These are phyloP conservation scores for Kregervanrija fluxuum DNA, from an alignment of 805 yeast genomes.

Conservation along the genomic window DNA sequence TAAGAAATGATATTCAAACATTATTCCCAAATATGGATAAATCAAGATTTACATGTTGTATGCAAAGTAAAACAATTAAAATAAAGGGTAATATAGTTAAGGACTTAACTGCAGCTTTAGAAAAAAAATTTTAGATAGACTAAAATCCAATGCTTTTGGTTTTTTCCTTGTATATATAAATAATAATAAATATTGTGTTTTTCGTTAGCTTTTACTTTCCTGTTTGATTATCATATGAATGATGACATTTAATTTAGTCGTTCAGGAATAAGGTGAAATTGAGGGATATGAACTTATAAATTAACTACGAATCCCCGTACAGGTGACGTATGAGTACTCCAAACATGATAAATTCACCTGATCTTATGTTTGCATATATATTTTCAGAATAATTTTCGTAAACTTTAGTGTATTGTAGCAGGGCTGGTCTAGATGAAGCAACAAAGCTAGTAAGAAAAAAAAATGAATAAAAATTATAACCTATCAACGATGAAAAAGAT, in stretches of 20 bases:
- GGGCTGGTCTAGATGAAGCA: too few relatives aligned
- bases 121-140: constrained; percentile 20
- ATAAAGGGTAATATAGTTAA: constrained; percentile 41
- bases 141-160: neutral
- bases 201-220: neutral
- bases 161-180: neutral
- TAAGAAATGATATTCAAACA: constrained; percentile 58
- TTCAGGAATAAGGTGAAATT: too few relatives aligned
- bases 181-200: neutral
- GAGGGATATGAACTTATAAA: too few relatives aligned
- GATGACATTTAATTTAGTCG: neutral
- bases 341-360: too few relatives aligned
- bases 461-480: too few relatives aligned
- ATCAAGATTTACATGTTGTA: constrained; percentile 37
- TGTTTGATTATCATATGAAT: neutral
- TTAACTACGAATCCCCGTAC: too few relatives aligned
- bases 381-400: too few relatives aligned
- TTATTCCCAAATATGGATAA: constrained; percentile 41
- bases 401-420: too few relatives aligned
- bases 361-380: too few relatives aligned
- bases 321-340: too few relatives aligned
- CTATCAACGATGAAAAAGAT: too few relatives aligned
- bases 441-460: too few relatives aligned
- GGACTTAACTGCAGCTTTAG: constrained; percentile 30
- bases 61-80: constrained; percentile 45